Conservation (phyloP, 2,329 filamentous ascomycete species). For the Colletotrichum tamarilloi region DNA sequence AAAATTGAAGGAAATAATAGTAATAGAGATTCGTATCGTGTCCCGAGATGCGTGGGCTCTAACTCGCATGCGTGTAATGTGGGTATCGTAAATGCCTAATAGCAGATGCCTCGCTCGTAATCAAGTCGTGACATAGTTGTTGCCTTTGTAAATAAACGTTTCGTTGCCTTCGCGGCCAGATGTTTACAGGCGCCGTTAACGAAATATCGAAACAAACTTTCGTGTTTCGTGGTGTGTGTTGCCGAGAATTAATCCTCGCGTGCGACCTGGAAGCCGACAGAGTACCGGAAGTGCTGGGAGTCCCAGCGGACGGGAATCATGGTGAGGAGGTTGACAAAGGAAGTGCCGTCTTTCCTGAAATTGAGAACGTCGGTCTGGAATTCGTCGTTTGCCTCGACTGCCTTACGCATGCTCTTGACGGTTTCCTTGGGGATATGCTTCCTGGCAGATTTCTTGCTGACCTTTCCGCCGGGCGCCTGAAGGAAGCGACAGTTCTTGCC, state of each 20-base stretch:
- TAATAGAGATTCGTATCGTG: background rate
- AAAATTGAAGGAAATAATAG: background rate
- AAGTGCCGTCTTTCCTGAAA: conserved; percentile 82
- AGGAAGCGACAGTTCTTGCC: conserved; percentile 88
- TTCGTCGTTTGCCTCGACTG: conserved; percentile 57
- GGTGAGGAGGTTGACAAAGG: conserved; percentile 85
- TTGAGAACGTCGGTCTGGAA: conserved; percentile 73
- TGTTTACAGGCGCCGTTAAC: too few species aligned
- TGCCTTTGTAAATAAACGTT: background rate
- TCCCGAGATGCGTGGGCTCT: conserved; percentile 4
- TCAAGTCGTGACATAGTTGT: background rate
- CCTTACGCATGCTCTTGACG: conserved; percentile 63
- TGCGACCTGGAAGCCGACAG: conserved; percentile 85
- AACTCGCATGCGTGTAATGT: conserved; percentile 15
- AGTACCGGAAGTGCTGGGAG: conserved; percentile 73
- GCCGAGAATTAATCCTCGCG: conserved; percentile 49
- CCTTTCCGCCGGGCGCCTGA: conserved; percentile 77
- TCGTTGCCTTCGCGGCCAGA: background rate
- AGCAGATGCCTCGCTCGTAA: conserved; percentile 36
- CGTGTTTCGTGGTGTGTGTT: background rate
- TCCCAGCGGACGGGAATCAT: conserved; percentile 84
- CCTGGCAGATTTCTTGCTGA: conserved; percentile 67
- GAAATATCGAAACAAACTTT: background rate
- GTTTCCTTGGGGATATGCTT: conserved; percentile 75
- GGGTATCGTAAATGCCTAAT: conserved; percentile 40